Evolutionary conservation across 495 filamentous ascomycete species (phyloP).

Genomic region (Neurospora sp.): DNA sequence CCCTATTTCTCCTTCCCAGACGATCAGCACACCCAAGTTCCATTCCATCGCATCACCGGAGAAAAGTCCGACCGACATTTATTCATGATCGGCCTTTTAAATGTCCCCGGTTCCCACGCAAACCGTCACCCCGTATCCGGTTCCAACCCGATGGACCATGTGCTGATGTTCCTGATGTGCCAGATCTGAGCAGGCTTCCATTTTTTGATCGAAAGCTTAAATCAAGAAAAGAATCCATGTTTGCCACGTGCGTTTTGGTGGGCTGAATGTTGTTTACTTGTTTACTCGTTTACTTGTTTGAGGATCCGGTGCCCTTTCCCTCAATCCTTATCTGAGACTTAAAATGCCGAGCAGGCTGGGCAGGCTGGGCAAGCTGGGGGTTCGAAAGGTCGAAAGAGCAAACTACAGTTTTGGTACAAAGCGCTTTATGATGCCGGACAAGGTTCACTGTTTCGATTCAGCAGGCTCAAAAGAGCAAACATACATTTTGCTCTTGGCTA

Average conservation of each 20-base stretch:
- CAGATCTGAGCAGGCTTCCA: background rate
- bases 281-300: background rate
- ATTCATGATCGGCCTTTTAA: background rate
- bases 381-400: background rate
- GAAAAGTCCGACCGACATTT: background rate
- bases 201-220: background rate
- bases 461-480: background rate
- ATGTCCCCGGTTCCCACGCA: background rate
- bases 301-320: background rate
- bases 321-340: background rate
- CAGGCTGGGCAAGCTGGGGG: background rate
- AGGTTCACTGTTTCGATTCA: background rate
- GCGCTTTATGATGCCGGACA: background rate
- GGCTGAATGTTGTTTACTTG: background rate
- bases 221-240: background rate
- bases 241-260: background rate
- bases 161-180: background rate
- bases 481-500: background rate
- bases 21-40: background rate
- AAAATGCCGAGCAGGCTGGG: background rate
- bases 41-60: background rate
- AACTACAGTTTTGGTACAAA: background rate
- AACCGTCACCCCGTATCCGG: background rate
- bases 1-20: background rate
- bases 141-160: background rate